Base-by-base conservation (phyloP, 2,329 filamentous ascomycete species). In the Verticillium dahliae region DNA sequence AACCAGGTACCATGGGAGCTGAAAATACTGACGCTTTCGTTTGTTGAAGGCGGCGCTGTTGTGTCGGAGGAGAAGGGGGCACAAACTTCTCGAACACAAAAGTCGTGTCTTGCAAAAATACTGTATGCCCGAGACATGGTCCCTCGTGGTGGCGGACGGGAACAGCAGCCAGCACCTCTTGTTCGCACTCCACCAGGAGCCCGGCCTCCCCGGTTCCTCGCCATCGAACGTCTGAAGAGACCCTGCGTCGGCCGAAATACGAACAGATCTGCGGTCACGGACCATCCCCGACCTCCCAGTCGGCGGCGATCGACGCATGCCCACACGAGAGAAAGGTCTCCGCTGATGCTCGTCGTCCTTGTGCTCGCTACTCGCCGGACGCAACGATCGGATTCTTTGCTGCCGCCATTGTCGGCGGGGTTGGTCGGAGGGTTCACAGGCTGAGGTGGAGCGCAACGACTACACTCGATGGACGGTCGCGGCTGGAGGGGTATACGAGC, bases 401-500 rank as follows among this genome's bases (percentile, higher is more conserved):
- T 56, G 41, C 52, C 37, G 45, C 57, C 45, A 59, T 57, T 60
- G 57, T 57, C 27, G 35, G 41, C 56, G 38, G 22, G 45, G 35
- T 22, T n/a, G 45, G 60, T 9, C 33, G 37, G 1, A 31, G 27
- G 22, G 45, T n/a, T 15, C 41, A 41, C 39, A 41, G 39, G 39
- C 13, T n/a, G 15, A 18, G 45, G 45, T 6, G 45, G 45, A 52
- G 45, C 59, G 22, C 27, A 3, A 56, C 27, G 5, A 31, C 27
- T 31, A 31, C 27, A 31, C 27, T 31, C 27, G 4, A 27, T 31
- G 22, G 18, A 56, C 57, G 22, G 45, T 45, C 37, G 59, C 34
- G 55, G n/a, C 18, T 41, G 38, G 41, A 31, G 34, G 52, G 45
- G 35, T 61, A 61, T 63, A 64, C 63, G 63, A 64, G 63, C n/a